Base-by-base conservation (phyloP, 345 rosid species). In the Moricandia arvensis region DNA sequence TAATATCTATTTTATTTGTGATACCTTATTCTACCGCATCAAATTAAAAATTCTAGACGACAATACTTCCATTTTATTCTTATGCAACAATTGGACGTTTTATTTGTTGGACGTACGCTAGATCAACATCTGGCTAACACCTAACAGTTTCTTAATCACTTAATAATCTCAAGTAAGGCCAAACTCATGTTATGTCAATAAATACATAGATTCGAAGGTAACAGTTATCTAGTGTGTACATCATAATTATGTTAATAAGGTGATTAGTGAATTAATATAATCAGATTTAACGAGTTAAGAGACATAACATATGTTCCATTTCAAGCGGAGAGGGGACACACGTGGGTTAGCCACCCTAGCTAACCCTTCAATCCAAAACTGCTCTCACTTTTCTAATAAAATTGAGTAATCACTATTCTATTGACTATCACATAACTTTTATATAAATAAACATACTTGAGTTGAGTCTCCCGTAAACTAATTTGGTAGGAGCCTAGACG, bases 291-390 rank as follows among this genome's bases (percentile, higher is more conserved):
- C 7, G 60, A 78, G 78, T 73, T 73, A 26, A 67, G 17, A 78
- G 74, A 67, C 78, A 78, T 66, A 54, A 72, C 70, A 67, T 53
- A 72, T 78, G 81, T 78, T 72, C 69, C 81, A 73, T 67, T 72
- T 78, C 71, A 79, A 74, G 68, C 72, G 75, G 82, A 74, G 82
- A 74, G 79, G 79, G 75, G 24, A 75, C 82, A 75, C 76, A 79
- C 82, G 79, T 79, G 82, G 76, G 43, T 69, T 49, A 7, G 82
- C 71, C 82, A 79, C 57, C 75, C 63, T 69, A 58, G 75, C 73
- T 73, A 63, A 21, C 64, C 59, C 75, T 69, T 66, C 68, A 49
- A 68, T 49, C 68, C 43, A 75, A 75, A 68, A 76, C 18, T 69
- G 34, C 24, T 61, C 34, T 60, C 31, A 11, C 10, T 6, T 59